These are phyloP conservation scores for Nakazawaea anatomiae DNA, from an alignment of 805 yeast species.

Conservation along the genomic window DNA sequence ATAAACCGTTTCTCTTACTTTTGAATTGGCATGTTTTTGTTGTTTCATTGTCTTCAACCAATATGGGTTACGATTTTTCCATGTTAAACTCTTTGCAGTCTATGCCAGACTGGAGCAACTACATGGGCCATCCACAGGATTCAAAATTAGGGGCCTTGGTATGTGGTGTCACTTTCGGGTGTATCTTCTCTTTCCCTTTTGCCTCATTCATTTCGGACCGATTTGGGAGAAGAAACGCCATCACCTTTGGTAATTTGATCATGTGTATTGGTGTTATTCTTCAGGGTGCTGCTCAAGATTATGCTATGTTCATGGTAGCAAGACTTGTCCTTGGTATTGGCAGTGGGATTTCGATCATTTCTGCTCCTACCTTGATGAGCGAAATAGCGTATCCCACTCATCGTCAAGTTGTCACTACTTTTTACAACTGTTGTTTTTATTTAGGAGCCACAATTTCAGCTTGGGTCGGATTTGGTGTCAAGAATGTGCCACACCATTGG, in stretches of 20 bases:
- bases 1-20: slow-evolving; percentile 17
- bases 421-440: slow-evolving; percentile 46
- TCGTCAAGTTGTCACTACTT: slow-evolving; percentile 34
- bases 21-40: slow-evolving; percentile 34
- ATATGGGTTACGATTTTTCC: slow-evolving; percentile 37
- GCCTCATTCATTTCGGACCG: slow-evolving; percentile 24
- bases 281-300: slow-evolving; percentile 36
- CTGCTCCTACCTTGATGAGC: slow-evolving; percentile 43
- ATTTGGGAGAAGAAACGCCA: slow-evolving; percentile 55
- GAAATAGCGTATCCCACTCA: slow-evolving; percentile 45
- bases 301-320: slow-evolving; percentile 31
- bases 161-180: slow-evolving; percentile 38
- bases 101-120: slow-evolving; percentile 32
- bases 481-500: slow-evolving; percentile 25
- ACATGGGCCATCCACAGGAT: slow-evolving; percentile 33
- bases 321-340: slow-evolving; percentile 48
- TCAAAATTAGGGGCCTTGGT: slow-evolving; percentile 33
- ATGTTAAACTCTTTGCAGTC: slow-evolving; percentile 47
- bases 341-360: slow-evolving; percentile 31
- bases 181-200: not conserved
- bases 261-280: slow-evolving; percentile 51
- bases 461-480: slow-evolving; percentile 39
- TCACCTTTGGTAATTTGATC: slow-evolving; percentile 45
- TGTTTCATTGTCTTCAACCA: slow-evolving; percentile 38
- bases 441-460: slow-evolving; percentile 41